A percentile compares a stretch with the other conserved stretches of the same genome.
Evolutionary conservation across 257 asterid species (phyloP).

Genomic region (Cruciata laevipes): DNA sequence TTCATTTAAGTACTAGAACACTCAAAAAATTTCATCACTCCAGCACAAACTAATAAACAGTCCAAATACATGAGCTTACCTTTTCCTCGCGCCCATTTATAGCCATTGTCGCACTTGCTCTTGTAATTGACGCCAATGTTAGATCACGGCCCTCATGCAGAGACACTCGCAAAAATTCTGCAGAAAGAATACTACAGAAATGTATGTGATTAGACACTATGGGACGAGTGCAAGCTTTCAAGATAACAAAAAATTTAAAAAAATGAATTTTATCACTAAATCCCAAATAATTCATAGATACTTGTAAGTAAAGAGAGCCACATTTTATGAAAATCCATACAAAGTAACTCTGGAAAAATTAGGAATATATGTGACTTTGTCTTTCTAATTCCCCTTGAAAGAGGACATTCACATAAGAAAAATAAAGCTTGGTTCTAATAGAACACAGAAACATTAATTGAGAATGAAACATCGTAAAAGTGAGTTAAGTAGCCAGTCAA

Average conservation of each 20-base stretch:
- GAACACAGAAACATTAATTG: neutral
- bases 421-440: neutral
- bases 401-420: neutral
- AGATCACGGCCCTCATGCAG: constrained; percentile 45
- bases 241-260: neutral
- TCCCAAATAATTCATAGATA: too few species aligned
- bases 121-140: constrained; percentile 30
- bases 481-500: neutral
- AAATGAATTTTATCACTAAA: too few species aligned
- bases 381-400: neutral
- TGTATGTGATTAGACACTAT: constrained; percentile 35
- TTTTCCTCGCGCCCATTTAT: constrained; percentile 52
- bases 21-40: neutral
- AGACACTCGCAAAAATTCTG: constrained; percentile 86
- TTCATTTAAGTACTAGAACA: neutral
- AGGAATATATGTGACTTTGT: neutral
- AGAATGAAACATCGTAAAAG: too few species aligned
- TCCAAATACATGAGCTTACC: constrained; percentile 36
- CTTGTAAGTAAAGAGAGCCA: neutral
- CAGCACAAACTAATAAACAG: neutral
- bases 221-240: neutral
- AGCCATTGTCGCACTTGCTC: constrained; percentile 26
- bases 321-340: neutral
- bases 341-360: neutral
- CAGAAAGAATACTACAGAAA: constrained; percentile 99